phyloP scores from a whole-genome alignment of 768 basidiomycete species.

The Hericium coralloides region DNA sequence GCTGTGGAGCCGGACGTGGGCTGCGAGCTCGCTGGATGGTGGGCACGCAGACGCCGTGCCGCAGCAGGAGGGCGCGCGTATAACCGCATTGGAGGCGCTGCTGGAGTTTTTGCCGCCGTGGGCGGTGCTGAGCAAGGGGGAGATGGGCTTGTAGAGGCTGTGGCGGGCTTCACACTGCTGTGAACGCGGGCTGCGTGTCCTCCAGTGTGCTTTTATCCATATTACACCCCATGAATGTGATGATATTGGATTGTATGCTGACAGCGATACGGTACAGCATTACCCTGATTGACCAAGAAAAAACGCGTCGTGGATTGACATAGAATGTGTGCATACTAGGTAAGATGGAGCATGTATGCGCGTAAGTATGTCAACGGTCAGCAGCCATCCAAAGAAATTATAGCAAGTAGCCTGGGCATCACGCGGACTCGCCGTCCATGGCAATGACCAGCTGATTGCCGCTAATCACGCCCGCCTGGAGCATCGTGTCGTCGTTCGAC shows the following conservation, averaged over 20 bases:
- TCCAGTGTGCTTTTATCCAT: neutral
- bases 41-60: neutral
- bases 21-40: neutral
- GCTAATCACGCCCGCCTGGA: neutral
- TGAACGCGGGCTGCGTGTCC: neutral
- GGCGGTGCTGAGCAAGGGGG: neutral
- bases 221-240: no score
- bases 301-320: no score
- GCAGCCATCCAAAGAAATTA: no score
- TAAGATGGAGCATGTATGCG: no score
- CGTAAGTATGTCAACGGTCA: no score
- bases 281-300: no score
- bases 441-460: conserved; percentile 52
- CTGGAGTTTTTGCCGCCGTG: neutral
- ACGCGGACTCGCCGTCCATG: neutral
- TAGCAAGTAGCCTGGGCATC: no score
- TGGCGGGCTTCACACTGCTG: neutral
- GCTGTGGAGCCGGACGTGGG: neutral
- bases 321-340: no score
- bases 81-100: neutral
- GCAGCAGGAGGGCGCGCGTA: neutral
- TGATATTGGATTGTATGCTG: no score
- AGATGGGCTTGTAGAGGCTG: neutral
- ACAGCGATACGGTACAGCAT: no score
- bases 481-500: neutral